Conservation (phyloP, 768 basidiomycete genomes). For the Mycena floridula region DNA sequence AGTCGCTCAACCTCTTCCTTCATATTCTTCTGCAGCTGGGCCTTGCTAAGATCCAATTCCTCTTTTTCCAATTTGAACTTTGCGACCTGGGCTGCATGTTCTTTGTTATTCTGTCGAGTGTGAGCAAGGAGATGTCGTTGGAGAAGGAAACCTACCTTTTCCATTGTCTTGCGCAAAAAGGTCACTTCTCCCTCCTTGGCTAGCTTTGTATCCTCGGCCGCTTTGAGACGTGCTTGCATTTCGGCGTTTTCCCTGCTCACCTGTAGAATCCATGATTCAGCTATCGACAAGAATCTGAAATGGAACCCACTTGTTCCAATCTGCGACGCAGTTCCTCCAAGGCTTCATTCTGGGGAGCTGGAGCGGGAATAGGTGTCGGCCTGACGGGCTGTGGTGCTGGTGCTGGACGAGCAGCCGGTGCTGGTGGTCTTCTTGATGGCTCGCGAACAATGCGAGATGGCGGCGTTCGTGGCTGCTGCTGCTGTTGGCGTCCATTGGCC, state of each 20-base stretch:
- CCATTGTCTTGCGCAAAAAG: constrained; percentile 57
- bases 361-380: constrained; percentile 5
- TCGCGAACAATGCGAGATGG: too few species aligned
- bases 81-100: constrained; percentile 50
- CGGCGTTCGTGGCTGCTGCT: too few species aligned
- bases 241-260: constrained; percentile 43
- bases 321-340: constrained; percentile 24
- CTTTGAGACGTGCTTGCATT: constrained; percentile 37
- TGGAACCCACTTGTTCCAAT: neutral
- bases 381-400: neutral
- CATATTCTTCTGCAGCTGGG: constrained; percentile 52
- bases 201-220: constrained; percentile 43
- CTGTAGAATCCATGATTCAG: constrained; percentile 28
- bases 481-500: too few species aligned
- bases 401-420: neutral
- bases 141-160: constrained; percentile 41
- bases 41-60: constrained; percentile 50
- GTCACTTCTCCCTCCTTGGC: constrained; percentile 68
- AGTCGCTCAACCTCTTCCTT: constrained; percentile 66
- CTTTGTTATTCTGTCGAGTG: constrained; percentile 42
- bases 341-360: constrained; percentile 6
- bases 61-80: constrained; percentile 56
- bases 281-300: constrained; percentile 8
- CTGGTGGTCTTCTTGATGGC: constrained; percentile 12
- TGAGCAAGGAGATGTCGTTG: constrained; percentile 1